Evolutionary conservation across 495 filamentous ascomycete species (phyloP).

Genomic region (Podospora didyma): DNA sequence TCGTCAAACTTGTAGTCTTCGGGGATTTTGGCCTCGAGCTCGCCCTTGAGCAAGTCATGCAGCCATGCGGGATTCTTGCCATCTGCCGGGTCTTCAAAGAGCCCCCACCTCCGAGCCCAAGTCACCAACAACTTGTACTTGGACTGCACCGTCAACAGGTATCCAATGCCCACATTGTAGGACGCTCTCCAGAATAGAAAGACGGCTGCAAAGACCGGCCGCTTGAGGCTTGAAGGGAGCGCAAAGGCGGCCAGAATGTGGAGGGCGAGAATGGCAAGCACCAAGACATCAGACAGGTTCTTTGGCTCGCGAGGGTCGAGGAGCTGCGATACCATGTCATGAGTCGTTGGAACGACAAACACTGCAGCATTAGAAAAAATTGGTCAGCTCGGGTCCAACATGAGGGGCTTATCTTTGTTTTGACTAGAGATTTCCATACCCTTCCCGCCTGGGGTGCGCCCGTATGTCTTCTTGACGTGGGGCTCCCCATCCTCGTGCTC

Average conservation of each 20-base stretch:
- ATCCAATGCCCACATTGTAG: constrained; percentile 94
- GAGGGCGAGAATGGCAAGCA: constrained; percentile 72
- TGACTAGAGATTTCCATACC: constrained; percentile 68
- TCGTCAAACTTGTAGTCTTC: constrained; percentile 90
- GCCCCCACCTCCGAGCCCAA: constrained; percentile 79
- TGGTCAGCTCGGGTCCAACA: not conserved
- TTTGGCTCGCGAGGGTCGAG: constrained; percentile 94
- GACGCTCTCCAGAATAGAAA: constrained; percentile 90
- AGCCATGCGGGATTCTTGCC: constrained; percentile 76
- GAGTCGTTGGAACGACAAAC: constrained; percentile 91
- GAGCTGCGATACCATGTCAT: constrained; percentile 98
- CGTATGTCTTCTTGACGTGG: constrained; percentile 70
- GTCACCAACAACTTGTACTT: constrained; percentile 78
- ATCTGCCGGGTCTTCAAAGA: constrained; percentile 79
- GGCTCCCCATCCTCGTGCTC: constrained; percentile 4
- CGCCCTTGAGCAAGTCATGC: constrained; percentile 76
- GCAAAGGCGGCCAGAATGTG: constrained; percentile 69
- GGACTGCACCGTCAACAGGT: constrained; percentile 83
- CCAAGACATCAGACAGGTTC: constrained; percentile 78
- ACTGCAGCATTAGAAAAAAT: constrained; percentile 49
- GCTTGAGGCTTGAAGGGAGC: constrained; percentile 61
- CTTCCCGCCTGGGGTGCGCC: constrained; percentile 84
- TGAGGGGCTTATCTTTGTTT: no score
- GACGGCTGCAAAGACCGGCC: constrained; percentile 70
- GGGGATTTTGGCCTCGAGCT: constrained; percentile 91